These are phyloP conservation scores for Plasmodium chabaudi DNA, from an alignment of 169 alveolate genomes.

Conservation along the genomic window DNA sequence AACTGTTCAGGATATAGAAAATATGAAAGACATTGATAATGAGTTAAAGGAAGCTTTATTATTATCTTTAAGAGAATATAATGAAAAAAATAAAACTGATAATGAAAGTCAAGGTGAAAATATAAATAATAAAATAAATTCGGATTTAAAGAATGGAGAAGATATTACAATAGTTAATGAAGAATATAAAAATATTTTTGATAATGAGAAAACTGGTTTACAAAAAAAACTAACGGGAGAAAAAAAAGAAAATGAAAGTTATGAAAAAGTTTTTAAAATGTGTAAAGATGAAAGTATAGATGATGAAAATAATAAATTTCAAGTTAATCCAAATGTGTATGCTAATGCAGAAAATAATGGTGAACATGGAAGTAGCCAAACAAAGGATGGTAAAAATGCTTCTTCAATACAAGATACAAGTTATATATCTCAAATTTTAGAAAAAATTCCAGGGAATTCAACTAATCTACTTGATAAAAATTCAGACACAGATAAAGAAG, in stretches of 20 bases:
- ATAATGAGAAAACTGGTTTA: background rate
- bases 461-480: slow-evolving; percentile 10
- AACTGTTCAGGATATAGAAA: slow-evolving; percentile 58
- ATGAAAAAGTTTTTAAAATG: slow-evolving; percentile 55
- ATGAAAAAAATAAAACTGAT: slow-evolving; percentile 26
- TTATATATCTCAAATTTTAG: slow-evolving; percentile 37
- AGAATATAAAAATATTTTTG: slow-evolving; percentile 46
- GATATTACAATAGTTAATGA: slow-evolving; percentile 47
- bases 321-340: slow-evolving; percentile 18
- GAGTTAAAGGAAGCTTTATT: slow-evolving; percentile 60
- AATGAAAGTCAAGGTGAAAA: background rate
- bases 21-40: slow-evolving; percentile 68
- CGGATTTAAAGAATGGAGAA: background rate
- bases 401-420: slow-evolving; percentile 39
- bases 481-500: background rate
- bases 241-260: slow-evolving; percentile 70
- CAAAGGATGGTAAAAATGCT: background rate
- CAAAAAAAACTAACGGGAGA: slow-evolving; percentile 14
- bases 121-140: background rate
- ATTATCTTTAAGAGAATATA: slow-evolving; percentile 46
- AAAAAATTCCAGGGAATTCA: background rate
- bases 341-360: background rate
- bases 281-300: slow-evolving; percentile 48
- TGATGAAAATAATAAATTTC: background rate
- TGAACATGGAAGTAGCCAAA: background rate